phyloP scores from a whole-genome alignment of 2,329 filamentous ascomycete genomes.

The Pseudonectria foliicola region DNA sequence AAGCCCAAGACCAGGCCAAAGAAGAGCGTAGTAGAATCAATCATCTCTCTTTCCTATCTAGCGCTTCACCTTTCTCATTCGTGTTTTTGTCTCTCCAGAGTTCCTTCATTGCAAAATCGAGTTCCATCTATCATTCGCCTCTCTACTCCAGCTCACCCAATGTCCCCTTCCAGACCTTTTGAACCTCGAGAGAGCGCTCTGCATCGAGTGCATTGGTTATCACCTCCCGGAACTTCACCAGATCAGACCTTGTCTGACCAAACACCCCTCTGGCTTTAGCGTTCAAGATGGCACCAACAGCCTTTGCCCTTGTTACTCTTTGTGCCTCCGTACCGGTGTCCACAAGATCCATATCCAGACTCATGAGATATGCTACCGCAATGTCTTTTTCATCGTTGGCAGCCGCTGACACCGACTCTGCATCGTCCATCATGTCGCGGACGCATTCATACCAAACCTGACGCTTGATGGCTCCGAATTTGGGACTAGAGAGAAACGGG shows the following conservation, averaged over 20 bases:
- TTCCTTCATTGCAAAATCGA: too few species aligned
- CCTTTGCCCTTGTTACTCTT: conserved; percentile 40
- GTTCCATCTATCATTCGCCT: too few species aligned
- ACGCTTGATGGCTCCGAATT: conserved; percentile 38
- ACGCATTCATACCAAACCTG: conserved; percentile 47
- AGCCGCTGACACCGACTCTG: conserved; percentile 16
- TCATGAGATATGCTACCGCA: conserved; percentile 34
- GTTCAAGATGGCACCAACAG: conserved; percentile 34
- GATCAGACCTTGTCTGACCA: conserved; percentile 21
- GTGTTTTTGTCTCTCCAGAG: too few species aligned
- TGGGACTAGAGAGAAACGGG: conserved; percentile 31
- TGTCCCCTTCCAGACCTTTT: conserved; percentile 35
- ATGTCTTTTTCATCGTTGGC: conserved; percentile 15
- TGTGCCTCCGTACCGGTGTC: conserved; percentile 46
- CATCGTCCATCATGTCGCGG: conserved; percentile 39
- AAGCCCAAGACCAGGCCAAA: too few species aligned
- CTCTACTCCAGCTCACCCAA: conserved; percentile 22
- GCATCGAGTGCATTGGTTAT: conserved; percentile 28
- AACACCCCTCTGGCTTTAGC: conserved; percentile 38
- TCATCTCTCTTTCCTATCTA: too few species aligned
- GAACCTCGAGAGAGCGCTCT: conserved; percentile 40
- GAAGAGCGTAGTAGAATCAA: too few species aligned
- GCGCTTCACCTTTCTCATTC: too few species aligned
- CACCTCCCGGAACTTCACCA: conserved; percentile 25
- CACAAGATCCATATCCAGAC: conserved; percentile 38